phyloP scores from a whole-genome alignment of 768 basidiomycete species.

The Serendipita indica region DNA sequence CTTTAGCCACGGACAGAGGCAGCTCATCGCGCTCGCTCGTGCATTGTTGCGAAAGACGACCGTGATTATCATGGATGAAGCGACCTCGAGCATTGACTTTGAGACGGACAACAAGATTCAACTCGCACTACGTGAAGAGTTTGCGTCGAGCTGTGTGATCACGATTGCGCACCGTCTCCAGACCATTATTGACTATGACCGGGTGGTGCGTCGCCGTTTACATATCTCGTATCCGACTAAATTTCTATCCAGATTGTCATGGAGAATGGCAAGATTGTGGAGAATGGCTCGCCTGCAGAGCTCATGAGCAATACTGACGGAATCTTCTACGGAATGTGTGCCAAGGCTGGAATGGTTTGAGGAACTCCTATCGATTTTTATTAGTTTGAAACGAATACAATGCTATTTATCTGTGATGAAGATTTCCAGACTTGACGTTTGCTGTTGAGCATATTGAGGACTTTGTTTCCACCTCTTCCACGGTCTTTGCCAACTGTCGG shows the following conservation, averaged over 20 bases:
- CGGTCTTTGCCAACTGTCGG: no score
- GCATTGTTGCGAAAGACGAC: slow-evolving; percentile 57
- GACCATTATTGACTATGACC: slow-evolving; percentile 26
- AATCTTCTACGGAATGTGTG: not conserved
- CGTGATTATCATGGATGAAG: slow-evolving; percentile 69
- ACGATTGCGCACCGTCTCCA: slow-evolving; percentile 34
- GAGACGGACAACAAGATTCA: slow-evolving; percentile 86
- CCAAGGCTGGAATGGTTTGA: slow-evolving; percentile 5
- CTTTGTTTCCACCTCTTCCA: no score
- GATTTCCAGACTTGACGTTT: no score
- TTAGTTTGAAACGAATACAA: no score
- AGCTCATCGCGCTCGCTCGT: slow-evolving; percentile 75
- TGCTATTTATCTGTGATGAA: no score
- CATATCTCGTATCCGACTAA: not conserved
- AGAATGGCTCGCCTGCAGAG: not conserved
- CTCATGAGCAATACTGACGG: not conserved
- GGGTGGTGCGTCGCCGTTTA: slow-evolving; percentile 28
- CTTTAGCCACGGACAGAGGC: slow-evolving; percentile 86
- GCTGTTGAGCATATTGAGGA: no score
- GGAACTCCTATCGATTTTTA: no score
- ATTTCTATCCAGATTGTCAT: slow-evolving; percentile 5
- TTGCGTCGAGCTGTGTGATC: slow-evolving; percentile 26
- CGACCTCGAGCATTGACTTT: slow-evolving; percentile 55
- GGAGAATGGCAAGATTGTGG: slow-evolving; percentile 1
- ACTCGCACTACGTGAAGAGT: slow-evolving; percentile 72